These are phyloP conservation scores for Exserohilum turcica DNA, from an alignment of 2,329 filamentous ascomycete species.

Conservation along the genomic window DNA sequence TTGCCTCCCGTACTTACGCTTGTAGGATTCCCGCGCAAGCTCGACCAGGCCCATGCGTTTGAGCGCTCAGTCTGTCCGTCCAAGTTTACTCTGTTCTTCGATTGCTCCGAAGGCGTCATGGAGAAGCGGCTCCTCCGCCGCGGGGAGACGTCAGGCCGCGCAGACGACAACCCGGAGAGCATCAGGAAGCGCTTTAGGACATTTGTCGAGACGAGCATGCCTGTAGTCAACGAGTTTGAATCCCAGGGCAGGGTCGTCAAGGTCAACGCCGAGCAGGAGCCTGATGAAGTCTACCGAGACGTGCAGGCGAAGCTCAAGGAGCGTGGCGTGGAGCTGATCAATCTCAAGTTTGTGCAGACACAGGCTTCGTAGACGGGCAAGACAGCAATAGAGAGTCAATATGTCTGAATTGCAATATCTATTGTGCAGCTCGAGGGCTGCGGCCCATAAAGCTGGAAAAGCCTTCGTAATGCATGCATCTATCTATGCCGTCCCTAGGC, in stretches of 20 bases:
- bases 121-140: slow-evolving; percentile 80
- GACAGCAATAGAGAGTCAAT: neutral
- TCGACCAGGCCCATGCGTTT: slow-evolving; percentile 95
- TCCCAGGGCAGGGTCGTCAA: slow-evolving; percentile 77
- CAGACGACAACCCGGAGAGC: slow-evolving; percentile 92
- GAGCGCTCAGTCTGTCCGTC: slow-evolving; percentile 86
- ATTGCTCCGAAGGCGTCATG: slow-evolving; percentile 91
- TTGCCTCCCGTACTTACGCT: neutral
- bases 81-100: slow-evolving; percentile 88
- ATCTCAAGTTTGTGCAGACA: slow-evolving; percentile 36
- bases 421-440: slow-evolving; percentile 40
- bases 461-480: slow-evolving; percentile 36
- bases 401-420: slow-evolving; percentile 40
- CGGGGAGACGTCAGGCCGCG: slow-evolving; percentile 87
- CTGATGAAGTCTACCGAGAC: slow-evolving; percentile 67
- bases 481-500: slow-evolving; percentile 31
- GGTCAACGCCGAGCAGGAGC: slow-evolving; percentile 71
- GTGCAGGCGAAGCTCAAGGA: slow-evolving; percentile 50
- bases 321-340: slow-evolving; percentile 41
- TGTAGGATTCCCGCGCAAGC: slow-evolving; percentile 86
- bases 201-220: slow-evolving; percentile 96
- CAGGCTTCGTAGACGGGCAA: slow-evolving; percentile 21
- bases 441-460: slow-evolving; percentile 36
- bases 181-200: slow-evolving; percentile 96
- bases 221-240: slow-evolving; percentile 86